Conservation (phyloP, 805 yeast genomes). For the Wickerhamomyces bisporus region DNA sequence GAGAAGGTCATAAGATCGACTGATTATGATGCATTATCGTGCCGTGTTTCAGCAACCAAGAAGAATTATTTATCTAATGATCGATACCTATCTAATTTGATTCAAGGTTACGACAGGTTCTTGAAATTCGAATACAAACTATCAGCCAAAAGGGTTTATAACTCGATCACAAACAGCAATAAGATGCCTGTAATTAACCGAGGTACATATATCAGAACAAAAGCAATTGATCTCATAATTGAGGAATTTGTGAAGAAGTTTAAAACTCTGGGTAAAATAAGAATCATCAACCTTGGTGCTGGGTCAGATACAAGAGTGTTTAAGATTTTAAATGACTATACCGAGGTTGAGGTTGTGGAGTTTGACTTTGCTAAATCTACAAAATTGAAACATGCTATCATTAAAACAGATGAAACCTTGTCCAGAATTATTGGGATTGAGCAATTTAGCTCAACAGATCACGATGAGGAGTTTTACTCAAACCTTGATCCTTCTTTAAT, state of each 20-base stretch:
- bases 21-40: constrained; percentile 67
- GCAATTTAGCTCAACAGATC: background rate
- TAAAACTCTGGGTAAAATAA: constrained; percentile 27
- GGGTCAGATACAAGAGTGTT: constrained; percentile 59
- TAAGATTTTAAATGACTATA: constrained; percentile 26
- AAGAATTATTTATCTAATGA: constrained; percentile 42
- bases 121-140: constrained; percentile 18
- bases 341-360: constrained; percentile 37
- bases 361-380: constrained; percentile 46
- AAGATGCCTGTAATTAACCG: constrained; percentile 60
- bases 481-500: constrained; percentile 24
- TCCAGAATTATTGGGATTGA: constrained; percentile 10
- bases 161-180: constrained; percentile 10
- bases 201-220: constrained; percentile 63
- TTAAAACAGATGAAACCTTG: constrained; percentile 10
- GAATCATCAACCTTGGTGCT: constrained; percentile 62
- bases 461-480: constrained; percentile 7
- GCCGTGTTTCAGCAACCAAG: constrained; percentile 49
- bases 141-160: constrained; percentile 15
- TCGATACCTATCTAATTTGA: constrained; percentile 14
- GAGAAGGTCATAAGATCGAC: constrained; percentile 32
- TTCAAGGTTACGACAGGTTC: constrained; percentile 17
- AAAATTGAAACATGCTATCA: constrained; percentile 33
- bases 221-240: constrained; percentile 43
- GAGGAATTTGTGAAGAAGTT: constrained; percentile 33